Conservation (phyloP, 257 asterid genomes). For the Prunella vulgaris region DNA sequence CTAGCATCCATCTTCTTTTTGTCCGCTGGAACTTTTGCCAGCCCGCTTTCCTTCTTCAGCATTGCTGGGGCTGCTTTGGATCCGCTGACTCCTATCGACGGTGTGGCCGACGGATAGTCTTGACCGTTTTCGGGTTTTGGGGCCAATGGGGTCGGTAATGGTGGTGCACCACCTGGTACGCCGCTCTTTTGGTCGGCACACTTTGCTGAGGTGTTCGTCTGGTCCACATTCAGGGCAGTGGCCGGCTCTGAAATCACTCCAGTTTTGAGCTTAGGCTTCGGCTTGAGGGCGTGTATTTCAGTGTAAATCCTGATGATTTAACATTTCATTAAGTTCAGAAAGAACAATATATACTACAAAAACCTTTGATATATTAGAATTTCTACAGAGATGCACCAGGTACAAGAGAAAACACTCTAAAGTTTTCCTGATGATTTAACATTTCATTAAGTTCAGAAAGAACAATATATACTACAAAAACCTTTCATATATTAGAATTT, state of each 20-base stretch:
- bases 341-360: not conserved
- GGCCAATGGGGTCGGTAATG: conserved; percentile 47
- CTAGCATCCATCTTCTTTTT: conserved; percentile 91
- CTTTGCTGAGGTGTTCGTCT: conserved; percentile 45
- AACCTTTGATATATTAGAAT: not conserved
- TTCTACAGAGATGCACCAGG: not conserved
- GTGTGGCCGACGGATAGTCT: conserved; percentile 32
- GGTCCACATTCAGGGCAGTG: conserved; percentile 55
- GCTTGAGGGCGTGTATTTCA: conserved; percentile 76
- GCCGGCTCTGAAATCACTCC: conserved; percentile 74
- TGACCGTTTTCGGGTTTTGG: conserved; percentile 63
- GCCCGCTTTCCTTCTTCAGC: conserved; percentile 59
- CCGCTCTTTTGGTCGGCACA: conserved; percentile 51
- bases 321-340: not conserved
- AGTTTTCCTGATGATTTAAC: conserved; percentile 41
- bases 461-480: not conserved
- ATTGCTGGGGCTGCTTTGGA: conserved; percentile 36
- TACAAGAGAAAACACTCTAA: no score
- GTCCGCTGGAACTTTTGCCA: conserved; percentile 57
- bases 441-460: not conserved
- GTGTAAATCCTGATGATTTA: conserved; percentile 67
- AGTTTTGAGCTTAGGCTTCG: conserved; percentile 63
- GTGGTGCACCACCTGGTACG: conserved; percentile 38
- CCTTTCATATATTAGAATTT: not conserved
- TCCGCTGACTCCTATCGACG: conserved; percentile 47